These are phyloP conservation scores for Beauveria caledonica DNA, from an alignment of 2,329 filamentous ascomycete genomes.

Conservation along the genomic window DNA sequence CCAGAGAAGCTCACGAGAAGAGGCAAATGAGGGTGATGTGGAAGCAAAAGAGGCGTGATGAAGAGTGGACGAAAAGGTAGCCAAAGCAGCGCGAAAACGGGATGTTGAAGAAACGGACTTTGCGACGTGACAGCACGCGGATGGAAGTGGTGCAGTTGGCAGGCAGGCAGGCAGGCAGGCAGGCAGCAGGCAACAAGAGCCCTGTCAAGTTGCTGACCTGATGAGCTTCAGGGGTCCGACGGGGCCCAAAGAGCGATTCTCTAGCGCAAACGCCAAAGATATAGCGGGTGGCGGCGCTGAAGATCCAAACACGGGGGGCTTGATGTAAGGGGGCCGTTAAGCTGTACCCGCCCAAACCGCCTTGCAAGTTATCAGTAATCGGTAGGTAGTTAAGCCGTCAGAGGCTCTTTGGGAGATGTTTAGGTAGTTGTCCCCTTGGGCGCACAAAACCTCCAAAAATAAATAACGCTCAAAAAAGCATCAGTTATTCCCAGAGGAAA, in stretches of 20 bases:
- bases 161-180: too few species aligned
- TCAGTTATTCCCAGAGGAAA: background rate
- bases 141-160: too few species aligned
- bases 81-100: background rate
- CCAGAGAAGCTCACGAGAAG: background rate
- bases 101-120: background rate
- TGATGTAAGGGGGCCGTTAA: background rate
- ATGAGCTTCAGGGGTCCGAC: background rate
- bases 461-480: too few species aligned
- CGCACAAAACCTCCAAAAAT: too few species aligned
- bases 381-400: too few species aligned
- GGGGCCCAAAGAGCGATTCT: background rate
- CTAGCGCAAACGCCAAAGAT: background rate
- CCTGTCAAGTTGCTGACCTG: background rate
- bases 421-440: accelerated
- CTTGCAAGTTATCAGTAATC: background rate
- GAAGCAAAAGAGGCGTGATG: background rate
- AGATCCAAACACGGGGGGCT: background rate
- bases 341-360: constrained; percentile 1
- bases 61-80: background rate
- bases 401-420: background rate
- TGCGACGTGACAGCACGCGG: background rate
- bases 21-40: background rate
- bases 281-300: background rate
- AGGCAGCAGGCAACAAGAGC: too few species aligned